phyloP scores from a whole-genome alignment of 441 rosid species.

The Jatropha multifida region DNA sequence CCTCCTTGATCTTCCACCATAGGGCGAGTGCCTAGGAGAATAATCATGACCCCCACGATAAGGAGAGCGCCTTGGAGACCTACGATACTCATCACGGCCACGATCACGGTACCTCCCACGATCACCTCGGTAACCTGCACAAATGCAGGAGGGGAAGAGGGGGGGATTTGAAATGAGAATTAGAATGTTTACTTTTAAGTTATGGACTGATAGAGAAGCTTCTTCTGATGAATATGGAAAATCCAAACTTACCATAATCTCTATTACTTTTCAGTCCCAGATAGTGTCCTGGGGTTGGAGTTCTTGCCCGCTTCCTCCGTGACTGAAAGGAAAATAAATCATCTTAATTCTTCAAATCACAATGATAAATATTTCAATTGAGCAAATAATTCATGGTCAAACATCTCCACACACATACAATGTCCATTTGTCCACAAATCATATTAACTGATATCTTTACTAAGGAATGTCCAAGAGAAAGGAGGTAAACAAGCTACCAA shows the following conservation, averaged over 20 bases:
- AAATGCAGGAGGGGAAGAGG: constrained; percentile 1
- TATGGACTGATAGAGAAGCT: background rate
- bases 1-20: constrained; percentile 75
- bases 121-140: constrained; percentile 52
- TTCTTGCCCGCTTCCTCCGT: constrained; percentile 87
- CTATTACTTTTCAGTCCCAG: constrained; percentile 88
- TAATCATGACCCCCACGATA: constrained; percentile 62
- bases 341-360: constrained; percentile 21
- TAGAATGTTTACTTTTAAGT: background rate
- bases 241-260: constrained; percentile 52
- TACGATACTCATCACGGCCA: constrained; percentile 61
- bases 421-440: constrained; percentile 3
- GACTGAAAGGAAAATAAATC: constrained; percentile 64
- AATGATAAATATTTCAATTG: background rate
- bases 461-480: constrained; percentile 9
- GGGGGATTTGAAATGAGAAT: background rate
- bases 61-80: constrained; percentile 81
- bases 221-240: background rate
- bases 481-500: constrained; percentile 23
- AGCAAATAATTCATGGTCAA: background rate
- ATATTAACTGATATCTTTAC: background rate
- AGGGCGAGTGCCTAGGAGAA: constrained; percentile 71
- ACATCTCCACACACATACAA: background rate
- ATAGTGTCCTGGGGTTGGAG: constrained; percentile 99
- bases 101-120: constrained; percentile 53